Evolutionary conservation across 164 flowering plant species (phyloP), one percentile per base, ranked within the genome.

Genomic region (Magnolia sinica): DNA sequence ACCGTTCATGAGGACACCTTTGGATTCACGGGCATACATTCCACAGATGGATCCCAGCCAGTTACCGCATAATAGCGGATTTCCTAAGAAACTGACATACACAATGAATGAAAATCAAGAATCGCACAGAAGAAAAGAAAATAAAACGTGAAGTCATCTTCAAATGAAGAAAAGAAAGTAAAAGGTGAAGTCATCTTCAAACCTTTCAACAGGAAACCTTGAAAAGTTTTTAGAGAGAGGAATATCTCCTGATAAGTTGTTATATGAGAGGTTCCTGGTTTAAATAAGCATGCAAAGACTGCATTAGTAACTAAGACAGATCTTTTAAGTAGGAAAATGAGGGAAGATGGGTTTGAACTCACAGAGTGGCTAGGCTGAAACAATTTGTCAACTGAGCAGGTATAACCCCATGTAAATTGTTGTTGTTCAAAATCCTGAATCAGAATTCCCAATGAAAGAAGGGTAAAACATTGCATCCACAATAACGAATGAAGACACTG

Each of bases 201-300:
- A 95, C 98, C 98, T 91, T 75, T 89, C 90, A 2, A 91, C 84
- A 24, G 93, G 81, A 86, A 95, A 95, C 61, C 87, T 81, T 3
- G 95, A 83, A 73, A 93, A 92, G 64, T 88, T 91, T 74, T 80
- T 82, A 29, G 80, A 70, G 0, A 81, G 84, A 74, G 98, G 96
- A 31, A 91, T 49, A 19, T 77, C 68, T 2, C 98, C 98, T 14
- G 97, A 88, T 22, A 95, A 79, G 75, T 93, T 95, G 88, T 95
- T 95, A 85, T 84, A 88, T 0, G 98, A 93, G 8, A 93, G 79
- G 80, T 95, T 89, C 84, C 98, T 95, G 79, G 29, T 78, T 14
- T 50, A 9, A 70, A 7, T 66, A 22, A n/a, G 16, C 13, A 31
- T 1, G 8, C 18, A 58, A 24, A 24, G 20, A 7, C 19, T 19